These are phyloP conservation scores for Leccinum imitatum DNA, from an alignment of 768 basidiomycete species.

Conservation along the genomic window DNA sequence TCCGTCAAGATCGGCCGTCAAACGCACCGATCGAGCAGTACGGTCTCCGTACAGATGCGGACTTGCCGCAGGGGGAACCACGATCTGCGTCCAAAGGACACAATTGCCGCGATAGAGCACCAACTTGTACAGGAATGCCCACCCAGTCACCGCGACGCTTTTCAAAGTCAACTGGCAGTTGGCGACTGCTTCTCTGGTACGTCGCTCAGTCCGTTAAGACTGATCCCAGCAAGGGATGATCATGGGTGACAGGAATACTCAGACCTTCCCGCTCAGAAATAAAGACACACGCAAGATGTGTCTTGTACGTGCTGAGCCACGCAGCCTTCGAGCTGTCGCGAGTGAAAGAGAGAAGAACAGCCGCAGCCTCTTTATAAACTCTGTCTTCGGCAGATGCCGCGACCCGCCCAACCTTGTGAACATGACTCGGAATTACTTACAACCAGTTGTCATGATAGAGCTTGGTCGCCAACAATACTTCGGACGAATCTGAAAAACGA, in stretches of 20 bases:
- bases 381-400: not conserved
- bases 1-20: too few relatives aligned
- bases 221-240: conserved; percentile 30
- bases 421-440: too few relatives aligned
- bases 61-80: not conserved
- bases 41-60: not conserved
- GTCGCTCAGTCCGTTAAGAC: conserved; percentile 27
- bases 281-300: conserved; percentile 13
- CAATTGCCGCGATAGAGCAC: conserved; percentile 22
- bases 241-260: conserved; percentile 29
- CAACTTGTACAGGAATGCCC: conserved; percentile 2
- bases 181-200: conserved; percentile 31
- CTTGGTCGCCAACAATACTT: not conserved
- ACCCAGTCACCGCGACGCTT: conserved; percentile 29
- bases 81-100: conserved; percentile 13
- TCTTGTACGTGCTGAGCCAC: conserved; percentile 30
- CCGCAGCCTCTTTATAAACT: not conserved
- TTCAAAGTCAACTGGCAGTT: conserved; percentile 23
- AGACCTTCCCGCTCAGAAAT: conserved; percentile 36
- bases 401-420: too few relatives aligned
- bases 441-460: too few relatives aligned
- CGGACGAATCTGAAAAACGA: not conserved
- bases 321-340: conserved; percentile 31
- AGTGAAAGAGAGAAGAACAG: not conserved
- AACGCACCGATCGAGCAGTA: not conserved